phyloP scores from a whole-genome alignment of 768 basidiomycete species.

The Leccinum truebloodii region DNA sequence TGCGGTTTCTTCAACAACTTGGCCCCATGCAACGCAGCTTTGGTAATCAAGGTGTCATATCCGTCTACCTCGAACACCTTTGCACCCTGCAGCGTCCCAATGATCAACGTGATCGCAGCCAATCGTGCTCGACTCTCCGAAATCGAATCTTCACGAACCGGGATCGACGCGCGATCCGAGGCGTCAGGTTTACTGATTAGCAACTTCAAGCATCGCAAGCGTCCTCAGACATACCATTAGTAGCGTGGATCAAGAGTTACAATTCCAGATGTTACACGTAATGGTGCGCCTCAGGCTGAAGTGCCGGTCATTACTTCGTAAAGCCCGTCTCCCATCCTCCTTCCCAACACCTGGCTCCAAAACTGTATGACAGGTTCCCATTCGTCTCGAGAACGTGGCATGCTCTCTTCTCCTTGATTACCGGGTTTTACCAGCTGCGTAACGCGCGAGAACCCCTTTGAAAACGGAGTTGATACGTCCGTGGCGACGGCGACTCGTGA shows the following conservation, averaged over 20 bases:
- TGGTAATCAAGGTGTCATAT: constrained; percentile 96
- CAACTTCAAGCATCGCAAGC: no score
- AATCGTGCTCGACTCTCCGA: constrained; percentile 94
- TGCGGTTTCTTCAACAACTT: constrained; percentile 98
- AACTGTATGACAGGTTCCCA: constrained; percentile 87
- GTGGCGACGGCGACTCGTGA: constrained; percentile 50
- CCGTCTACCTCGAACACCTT: constrained; percentile 93
- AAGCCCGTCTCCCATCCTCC: constrained; percentile 58
- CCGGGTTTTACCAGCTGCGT: constrained; percentile 49
- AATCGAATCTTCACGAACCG: constrained; percentile 76
- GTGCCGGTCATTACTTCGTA: constrained; percentile 63
- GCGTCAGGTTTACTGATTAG: neutral
- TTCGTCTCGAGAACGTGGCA: constrained; percentile 75
- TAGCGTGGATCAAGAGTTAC: neutral
- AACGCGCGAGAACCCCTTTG: constrained; percentile 57
- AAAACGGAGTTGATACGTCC: constrained; percentile 52
- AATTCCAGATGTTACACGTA: neutral
- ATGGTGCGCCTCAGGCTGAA: constrained; percentile 1
- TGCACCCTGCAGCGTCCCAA: constrained; percentile 85
- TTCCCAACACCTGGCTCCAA: constrained; percentile 71
- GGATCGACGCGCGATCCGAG: neutral
- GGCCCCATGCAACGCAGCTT: constrained; percentile 87
- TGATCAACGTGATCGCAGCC: constrained; percentile 95
- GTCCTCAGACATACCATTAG: neutral
- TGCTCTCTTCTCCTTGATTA: constrained; percentile 45